A percentile compares a stretch with the other conserved stretches of the same genome.
Conservation (phyloP, 768 basidiomycete species). For the Boletus reticuloceps region DNA sequence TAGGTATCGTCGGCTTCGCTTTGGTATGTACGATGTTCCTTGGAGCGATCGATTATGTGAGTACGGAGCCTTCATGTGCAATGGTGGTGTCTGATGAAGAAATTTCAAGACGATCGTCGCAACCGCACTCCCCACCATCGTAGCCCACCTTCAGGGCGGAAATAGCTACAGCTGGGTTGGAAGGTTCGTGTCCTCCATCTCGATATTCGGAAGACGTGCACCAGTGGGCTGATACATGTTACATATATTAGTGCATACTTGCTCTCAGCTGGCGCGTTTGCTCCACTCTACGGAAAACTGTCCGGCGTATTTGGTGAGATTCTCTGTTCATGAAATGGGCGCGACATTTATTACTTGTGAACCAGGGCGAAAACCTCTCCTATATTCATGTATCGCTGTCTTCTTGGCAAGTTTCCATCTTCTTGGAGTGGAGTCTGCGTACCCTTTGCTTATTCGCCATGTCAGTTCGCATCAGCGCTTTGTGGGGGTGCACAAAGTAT, state of each 20-base stretch:
- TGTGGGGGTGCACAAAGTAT: slow-evolving; percentile 80
- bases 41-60: slow-evolving; percentile 57
- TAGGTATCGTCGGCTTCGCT: slow-evolving; percentile 22
- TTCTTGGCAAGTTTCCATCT: slow-evolving; percentile 53
- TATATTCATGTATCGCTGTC: slow-evolving; percentile 58
- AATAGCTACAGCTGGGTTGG: slow-evolving; percentile 70
- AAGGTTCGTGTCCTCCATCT: slow-evolving; percentile 37
- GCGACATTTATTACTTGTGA: neutral
- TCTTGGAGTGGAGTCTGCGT: neutral
- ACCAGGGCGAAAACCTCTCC: slow-evolving; percentile 63
- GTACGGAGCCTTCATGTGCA: neutral
- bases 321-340: no score
- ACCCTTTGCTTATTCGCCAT: neutral
- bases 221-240: neutral
- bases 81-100: neutral
- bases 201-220: neutral
- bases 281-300: slow-evolving; percentile 75
- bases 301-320: slow-evolving; percentile 49
- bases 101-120: slow-evolving; percentile 54
- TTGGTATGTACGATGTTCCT: slow-evolving; percentile 25
- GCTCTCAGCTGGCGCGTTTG: slow-evolving; percentile 60
- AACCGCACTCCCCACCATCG: slow-evolving; percentile 71
- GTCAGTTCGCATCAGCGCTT: slow-evolving; percentile 70
- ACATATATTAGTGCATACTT: slow-evolving; percentile 58
- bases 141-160: slow-evolving; percentile 57